Conservation (phyloP, 192 early-diverging fungal genomes). For the Coemansia sp. region DNA sequence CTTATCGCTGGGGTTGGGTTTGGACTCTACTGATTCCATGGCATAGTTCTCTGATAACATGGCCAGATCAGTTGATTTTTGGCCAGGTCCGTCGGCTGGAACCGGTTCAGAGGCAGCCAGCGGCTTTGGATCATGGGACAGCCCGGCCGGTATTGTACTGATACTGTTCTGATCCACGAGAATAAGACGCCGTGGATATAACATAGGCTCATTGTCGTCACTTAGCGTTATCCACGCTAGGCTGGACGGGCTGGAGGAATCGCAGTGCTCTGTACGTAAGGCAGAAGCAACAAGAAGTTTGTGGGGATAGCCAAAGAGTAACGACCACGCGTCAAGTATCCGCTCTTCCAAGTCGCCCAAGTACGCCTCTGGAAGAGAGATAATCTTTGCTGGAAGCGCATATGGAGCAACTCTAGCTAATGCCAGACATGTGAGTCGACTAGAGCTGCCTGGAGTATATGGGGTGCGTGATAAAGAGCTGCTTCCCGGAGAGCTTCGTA, state of each 20-base stretch:
- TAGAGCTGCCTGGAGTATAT: neutral
- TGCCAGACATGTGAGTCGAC: neutral
- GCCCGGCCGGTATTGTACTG: neutral
- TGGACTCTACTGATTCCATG: neutral
- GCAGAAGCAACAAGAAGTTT: neutral
- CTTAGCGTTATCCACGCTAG: conserved; percentile 37
- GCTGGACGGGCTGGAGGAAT: neutral
- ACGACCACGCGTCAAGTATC: conserved; percentile 33
- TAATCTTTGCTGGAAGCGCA: conserved; percentile 19
- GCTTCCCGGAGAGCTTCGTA: neutral
- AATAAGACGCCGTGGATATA: conserved; percentile 42
- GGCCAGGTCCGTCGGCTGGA: neutral
- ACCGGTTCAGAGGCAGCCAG: neutral
- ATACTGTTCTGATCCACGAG: neutral
- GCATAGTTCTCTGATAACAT: neutral
- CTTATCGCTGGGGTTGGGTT: neutral
- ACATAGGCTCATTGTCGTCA: conserved; percentile 19
- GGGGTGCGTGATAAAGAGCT: neutral
- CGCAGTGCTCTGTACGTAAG: neutral
- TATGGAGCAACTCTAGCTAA: conserved; percentile 30
- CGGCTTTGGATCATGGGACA: neutral
- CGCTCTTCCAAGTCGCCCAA: conserved; percentile 24
- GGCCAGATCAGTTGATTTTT: neutral
- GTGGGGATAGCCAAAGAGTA: conserved; percentile 30
- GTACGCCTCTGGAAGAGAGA: conserved; percentile 16